These are phyloP conservation scores for Plasmodium knowlesi DNA, from an alignment of 169 alveolate genomes.

Conservation along the genomic window DNA sequence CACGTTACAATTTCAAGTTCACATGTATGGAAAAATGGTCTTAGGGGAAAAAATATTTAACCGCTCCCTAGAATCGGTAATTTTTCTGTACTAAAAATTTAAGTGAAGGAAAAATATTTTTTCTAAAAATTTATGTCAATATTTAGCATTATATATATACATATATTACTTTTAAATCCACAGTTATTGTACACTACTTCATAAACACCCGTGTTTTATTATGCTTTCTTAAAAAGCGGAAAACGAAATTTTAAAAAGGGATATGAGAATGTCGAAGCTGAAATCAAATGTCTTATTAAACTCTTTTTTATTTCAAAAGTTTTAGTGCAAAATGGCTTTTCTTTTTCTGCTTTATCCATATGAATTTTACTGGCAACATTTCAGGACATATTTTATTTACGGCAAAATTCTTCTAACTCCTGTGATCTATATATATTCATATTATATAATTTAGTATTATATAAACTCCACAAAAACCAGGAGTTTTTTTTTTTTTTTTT, in stretches of 20 bases:
- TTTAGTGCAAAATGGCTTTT: background rate
- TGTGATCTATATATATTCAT: too few species aligned
- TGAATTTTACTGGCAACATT: background rate
- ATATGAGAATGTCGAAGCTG: background rate
- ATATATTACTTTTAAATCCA: background rate
- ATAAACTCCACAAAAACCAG: background rate
- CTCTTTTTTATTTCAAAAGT: background rate
- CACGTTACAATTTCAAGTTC: background rate
- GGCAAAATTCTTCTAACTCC: background rate
- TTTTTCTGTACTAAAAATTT: background rate
- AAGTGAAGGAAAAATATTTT: background rate
- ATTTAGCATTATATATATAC: background rate
- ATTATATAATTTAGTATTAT: too few species aligned
- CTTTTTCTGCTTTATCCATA: background rate
- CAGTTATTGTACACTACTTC: background rate
- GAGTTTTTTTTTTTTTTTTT: background rate
- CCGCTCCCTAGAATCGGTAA: background rate
- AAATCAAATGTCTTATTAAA: background rate
- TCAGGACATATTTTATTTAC: background rate
- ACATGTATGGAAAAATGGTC: background rate
- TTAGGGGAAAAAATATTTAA: too few species aligned
- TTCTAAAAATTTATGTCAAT: too few species aligned
- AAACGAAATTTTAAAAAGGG: too few species aligned
- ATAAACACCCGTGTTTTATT: background rate
- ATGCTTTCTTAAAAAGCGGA: background rate